phyloP scores from a whole-genome alignment of 352 stramenopile genomes.

The Pythium plurisporium region DNA sequence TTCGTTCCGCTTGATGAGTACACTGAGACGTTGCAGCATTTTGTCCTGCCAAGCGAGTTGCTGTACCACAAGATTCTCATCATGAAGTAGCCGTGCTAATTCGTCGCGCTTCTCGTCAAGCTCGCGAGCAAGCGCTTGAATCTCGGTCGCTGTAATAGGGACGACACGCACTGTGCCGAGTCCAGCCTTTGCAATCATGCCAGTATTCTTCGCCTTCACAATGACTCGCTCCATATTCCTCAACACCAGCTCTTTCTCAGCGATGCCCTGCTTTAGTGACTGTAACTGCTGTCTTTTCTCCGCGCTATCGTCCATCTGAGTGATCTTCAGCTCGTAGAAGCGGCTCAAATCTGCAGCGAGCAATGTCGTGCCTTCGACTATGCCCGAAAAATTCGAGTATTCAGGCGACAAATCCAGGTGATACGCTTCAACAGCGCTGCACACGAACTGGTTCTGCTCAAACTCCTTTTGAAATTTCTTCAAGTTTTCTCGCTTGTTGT shows the following conservation, averaged over 20 bases:
- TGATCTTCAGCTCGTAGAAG: slow-evolving; percentile 55
- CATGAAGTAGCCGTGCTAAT: slow-evolving; percentile 36
- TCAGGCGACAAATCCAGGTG: slow-evolving; percentile 36
- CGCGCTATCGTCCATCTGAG: slow-evolving; percentile 41
- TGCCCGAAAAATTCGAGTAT: slow-evolving; percentile 33
- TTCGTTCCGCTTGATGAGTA: slow-evolving; percentile 70
- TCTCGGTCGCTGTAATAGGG: slow-evolving; percentile 39
- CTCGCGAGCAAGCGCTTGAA: slow-evolving; percentile 35
- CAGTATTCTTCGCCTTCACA: slow-evolving; percentile 54
- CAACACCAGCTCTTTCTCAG: slow-evolving; percentile 35
- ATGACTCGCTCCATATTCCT: slow-evolving; percentile 62
- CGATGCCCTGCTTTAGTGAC: slow-evolving; percentile 17
- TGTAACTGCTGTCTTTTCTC: slow-evolving; percentile 37
- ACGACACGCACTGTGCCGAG: slow-evolving; percentile 68
- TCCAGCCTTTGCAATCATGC: slow-evolving; percentile 68
- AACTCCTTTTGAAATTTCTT: slow-evolving; percentile 60
- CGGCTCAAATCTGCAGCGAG: slow-evolving; percentile 49
- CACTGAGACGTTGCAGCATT: slow-evolving; percentile 56
- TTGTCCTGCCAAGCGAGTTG: slow-evolving; percentile 61
- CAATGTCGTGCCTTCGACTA: slow-evolving; percentile 29
- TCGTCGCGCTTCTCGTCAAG: slow-evolving; percentile 44
- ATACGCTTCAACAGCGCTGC: slow-evolving; percentile 55
- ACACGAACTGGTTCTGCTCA: slow-evolving; percentile 58
- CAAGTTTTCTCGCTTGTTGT: slow-evolving; percentile 45
- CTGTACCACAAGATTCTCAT: slow-evolving; percentile 31